Percentiles rank a stretch among this genome's conserved stretches.
These are phyloP conservation scores for Carex kokanica DNA, from an alignment of 176 grass and related monocot genomes.

Conservation along the genomic window DNA sequence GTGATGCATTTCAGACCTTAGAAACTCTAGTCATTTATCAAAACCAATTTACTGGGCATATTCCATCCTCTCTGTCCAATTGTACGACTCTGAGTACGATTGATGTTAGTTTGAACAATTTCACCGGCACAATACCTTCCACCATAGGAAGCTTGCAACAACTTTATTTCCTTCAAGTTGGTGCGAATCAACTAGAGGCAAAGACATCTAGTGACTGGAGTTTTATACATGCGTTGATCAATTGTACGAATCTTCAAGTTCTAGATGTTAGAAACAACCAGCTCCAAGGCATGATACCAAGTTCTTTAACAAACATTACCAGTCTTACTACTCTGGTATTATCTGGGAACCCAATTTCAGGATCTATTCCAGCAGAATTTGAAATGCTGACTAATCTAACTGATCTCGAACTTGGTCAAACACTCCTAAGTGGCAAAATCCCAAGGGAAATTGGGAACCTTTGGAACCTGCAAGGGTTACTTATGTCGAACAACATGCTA, in stretches of 20 bases:
- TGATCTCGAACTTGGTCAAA: not conserved
- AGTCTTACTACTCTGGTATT: not conserved
- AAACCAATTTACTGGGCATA: not conserved
- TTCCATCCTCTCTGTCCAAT: constrained; percentile 36
- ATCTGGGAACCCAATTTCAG: constrained; percentile 17
- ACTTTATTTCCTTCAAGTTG: constrained; percentile 30
- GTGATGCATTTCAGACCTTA: constrained; percentile 16
- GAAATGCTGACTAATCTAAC: constrained; percentile 17
- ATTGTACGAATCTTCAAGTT: not conserved
- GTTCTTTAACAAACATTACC: not conserved
- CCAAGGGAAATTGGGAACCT: constrained; percentile 21
- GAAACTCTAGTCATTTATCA: not conserved
- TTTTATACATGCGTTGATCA: not conserved
- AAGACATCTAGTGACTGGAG: constrained; percentile 14
- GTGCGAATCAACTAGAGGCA: constrained; percentile 19
- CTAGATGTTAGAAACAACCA: constrained; percentile 14
- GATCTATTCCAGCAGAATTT: constrained; percentile 22
- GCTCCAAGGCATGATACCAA: constrained; percentile 30
- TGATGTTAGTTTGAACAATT: constrained; percentile 12
- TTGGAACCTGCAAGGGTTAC: not conserved
- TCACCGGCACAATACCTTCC: constrained; percentile 20
- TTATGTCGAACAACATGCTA: not conserved
- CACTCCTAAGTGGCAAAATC: constrained; percentile 19
- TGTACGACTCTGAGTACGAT: constrained; percentile 22
- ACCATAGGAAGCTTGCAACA: constrained; percentile 17